A percentile compares a stretch with the other conserved stretches of the same genome.
Conservation (phyloP, 441 rosid species). For the Adansonia madagascariensis region DNA sequence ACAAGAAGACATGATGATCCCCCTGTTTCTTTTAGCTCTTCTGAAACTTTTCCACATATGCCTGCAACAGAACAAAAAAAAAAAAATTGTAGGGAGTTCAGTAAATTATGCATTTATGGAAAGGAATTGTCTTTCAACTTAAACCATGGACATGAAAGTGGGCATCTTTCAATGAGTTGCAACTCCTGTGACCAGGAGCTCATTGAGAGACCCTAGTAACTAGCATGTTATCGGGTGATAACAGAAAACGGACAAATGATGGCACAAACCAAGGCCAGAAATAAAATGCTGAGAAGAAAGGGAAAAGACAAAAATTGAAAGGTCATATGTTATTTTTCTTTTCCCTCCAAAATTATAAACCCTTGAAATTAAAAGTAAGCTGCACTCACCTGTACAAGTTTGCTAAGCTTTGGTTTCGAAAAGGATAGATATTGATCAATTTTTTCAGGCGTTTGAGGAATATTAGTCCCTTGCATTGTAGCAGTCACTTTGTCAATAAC, state of each 20-base stretch:
- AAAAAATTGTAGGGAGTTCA: not conserved
- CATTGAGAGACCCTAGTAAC: no score
- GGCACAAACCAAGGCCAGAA: no score
- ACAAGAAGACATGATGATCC: slow-evolving; percentile 12
- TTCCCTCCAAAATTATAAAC: not conserved
- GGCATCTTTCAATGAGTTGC: no score
- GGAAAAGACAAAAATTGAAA: not conserved
- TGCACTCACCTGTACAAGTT: slow-evolving; percentile 82
- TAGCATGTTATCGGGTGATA: no score
- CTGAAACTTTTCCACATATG: slow-evolving; percentile 67
- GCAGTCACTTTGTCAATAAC: slow-evolving; percentile 89
- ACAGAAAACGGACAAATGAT: no score
- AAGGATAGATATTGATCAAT: slow-evolving; percentile 76
- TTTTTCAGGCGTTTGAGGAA: slow-evolving; percentile 92
- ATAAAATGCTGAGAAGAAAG: not conserved
- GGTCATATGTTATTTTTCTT: not conserved
- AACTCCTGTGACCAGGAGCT: no score
- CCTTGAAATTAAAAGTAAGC: not conserved
- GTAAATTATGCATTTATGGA: not conserved
- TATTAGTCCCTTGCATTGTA: slow-evolving; percentile 66
- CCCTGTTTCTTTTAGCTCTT: slow-evolving; percentile 48
- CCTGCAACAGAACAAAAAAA: slow-evolving; percentile 49
- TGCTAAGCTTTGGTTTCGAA: slow-evolving; percentile 84
- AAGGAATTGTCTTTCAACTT: slow-evolving; percentile 12
- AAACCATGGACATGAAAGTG: no score